These are phyloP conservation scores for Xylaria castorea DNA, from an alignment of 495 filamentous ascomycete species.

Conservation along the genomic window DNA sequence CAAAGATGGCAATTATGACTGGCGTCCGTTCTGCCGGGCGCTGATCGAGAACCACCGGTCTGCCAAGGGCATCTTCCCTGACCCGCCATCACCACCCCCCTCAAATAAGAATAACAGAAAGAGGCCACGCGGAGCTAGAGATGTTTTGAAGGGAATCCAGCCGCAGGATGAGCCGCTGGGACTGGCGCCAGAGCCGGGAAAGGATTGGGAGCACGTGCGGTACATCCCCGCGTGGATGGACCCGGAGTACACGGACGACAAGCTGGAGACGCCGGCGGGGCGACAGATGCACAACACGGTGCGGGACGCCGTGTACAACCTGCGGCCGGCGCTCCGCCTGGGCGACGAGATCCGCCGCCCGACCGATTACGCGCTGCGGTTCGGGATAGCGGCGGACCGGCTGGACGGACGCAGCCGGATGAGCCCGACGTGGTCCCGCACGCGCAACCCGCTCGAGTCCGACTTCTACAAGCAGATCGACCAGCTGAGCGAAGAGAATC, in stretches of 20 bases:
- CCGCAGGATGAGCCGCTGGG: constrained; percentile 18
- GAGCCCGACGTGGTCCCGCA: constrained; percentile 40
- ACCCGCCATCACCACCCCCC: not conserved
- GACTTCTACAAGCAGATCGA: constrained; percentile 32
- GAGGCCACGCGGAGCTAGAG: not conserved
- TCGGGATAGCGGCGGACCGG: constrained; percentile 42
- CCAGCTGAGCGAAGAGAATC: constrained; percentile 18
- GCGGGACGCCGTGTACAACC: constrained; percentile 28
- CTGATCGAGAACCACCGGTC: constrained; percentile 25
- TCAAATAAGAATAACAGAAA: not conserved
- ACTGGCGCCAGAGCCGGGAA: constrained; percentile 4
- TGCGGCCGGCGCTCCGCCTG: constrained; percentile 42
- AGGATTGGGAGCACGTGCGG: constrained; percentile 30
- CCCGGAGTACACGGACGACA: constrained; percentile 33
- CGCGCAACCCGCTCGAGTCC: constrained; percentile 30
- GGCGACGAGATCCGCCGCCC: constrained; percentile 34
- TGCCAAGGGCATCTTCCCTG: not conserved
- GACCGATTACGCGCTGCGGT: constrained; percentile 44
- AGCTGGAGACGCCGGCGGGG: not conserved
- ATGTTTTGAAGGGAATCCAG: not conserved
- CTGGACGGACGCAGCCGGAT: constrained; percentile 42
- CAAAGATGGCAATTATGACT: constrained; percentile 15
- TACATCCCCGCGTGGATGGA: constrained; percentile 42
- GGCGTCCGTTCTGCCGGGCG: constrained; percentile 28
- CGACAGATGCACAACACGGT: not conserved